A percentile compares a stretch with the other conserved stretches of the same genome.
phyloP scores from a whole-genome alignment of 1,284 basidiomycete genomes.

The Malassezia arunalokei region DNA sequence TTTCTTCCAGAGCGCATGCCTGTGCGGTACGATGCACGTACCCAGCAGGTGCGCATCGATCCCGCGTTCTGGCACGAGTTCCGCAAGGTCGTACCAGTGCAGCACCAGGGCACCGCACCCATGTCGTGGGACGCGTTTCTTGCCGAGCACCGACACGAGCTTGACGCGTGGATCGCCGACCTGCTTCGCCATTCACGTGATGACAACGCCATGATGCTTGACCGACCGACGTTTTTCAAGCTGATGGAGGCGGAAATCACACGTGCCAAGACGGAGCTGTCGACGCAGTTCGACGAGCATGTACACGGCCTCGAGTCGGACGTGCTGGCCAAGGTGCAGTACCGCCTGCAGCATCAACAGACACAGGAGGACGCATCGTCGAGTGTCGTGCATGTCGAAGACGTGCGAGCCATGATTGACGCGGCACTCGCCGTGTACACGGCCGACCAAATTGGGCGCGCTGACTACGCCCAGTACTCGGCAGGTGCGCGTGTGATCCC shows the following conservation, averaged over 20 bases:
- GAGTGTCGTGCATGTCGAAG: conserved; percentile 2
- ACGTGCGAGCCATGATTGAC: conserved; percentile 56
- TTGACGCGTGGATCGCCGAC: not conserved
- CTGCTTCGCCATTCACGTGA: not conserved
- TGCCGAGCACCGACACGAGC: not conserved
- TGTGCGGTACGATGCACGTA: conserved; percentile 39
- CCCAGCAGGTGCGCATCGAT: conserved; percentile 48
- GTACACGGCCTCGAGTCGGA: conserved; percentile 22
- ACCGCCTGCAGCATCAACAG: conserved; percentile 31
- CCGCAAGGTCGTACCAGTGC: conserved; percentile 47
- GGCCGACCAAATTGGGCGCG: conserved; percentile 64
- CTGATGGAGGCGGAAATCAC: conserved; percentile 45
- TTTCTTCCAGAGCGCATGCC: conserved; percentile 47
- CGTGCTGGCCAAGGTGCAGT: conserved; percentile 22
- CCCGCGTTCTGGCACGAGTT: conserved; percentile 50
- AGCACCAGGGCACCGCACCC: not conserved
- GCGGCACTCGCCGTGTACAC: conserved; percentile 55
- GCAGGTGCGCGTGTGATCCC: conserved; percentile 70
- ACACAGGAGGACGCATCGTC: conserved; percentile 2
- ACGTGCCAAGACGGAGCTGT: conserved; percentile 31
- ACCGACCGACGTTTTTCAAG: conserved; percentile 13
- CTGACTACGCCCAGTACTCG: conserved; percentile 75
- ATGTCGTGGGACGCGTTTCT: conserved; percentile 4
- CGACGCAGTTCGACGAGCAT: conserved; percentile 36
- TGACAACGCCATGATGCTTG: conserved; percentile 4